Base-by-base conservation (phyloP, 2,329 filamentous ascomycete genomes). In the Ophiostoma fasciatum region DNA sequence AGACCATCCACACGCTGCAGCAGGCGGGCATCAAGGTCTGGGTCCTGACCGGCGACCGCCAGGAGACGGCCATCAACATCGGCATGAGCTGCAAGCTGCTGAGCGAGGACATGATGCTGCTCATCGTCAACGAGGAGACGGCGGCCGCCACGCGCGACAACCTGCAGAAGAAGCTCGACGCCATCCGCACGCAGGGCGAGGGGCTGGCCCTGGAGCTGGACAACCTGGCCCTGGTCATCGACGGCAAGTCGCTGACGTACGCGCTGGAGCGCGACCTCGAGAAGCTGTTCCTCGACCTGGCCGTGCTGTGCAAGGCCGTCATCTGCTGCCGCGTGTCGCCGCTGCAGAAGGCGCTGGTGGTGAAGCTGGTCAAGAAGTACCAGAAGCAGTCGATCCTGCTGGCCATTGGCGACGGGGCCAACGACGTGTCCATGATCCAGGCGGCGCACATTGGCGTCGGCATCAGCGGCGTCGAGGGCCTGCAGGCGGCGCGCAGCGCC, bases 351-450 rank as follows among this genome's bases (percentile, higher is more conserved):
- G 92, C 90, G 13, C 66, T 98, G 43, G 90, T 98, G 17, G 90
- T 98, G 47, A 98, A 98, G 64, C 74, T 96, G 46, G 90, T 98
- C 52, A 98, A 96, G 61, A 83, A 85, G 47, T 73, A 74, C 46
- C 83, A 94, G 55, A 73, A 90, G 46, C 82, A 94, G 53, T 75
- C 84, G 11, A 85, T 98, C 47, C 74, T 94, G 36, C 74, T 98
- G 34, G 90, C 90, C 35, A 94, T 98, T 54, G 90, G 90, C 47
- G 90, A 98, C 50, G 90, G 90, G 45, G 90, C 90, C 31, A 98
- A 98, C 59, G 90, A 98, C 51, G 90, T 98, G n/a, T 94, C 88
- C 14, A 98, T 98, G 90, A 98, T 98, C 37, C 90, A 98, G 62
- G 90, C 90, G 10, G 90, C 90, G 11, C 90, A 98, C 54, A 93